Evolutionary conservation across 495 filamentous ascomycete species (phyloP).

Genomic region (Talaromyces nanjingensis): DNA sequence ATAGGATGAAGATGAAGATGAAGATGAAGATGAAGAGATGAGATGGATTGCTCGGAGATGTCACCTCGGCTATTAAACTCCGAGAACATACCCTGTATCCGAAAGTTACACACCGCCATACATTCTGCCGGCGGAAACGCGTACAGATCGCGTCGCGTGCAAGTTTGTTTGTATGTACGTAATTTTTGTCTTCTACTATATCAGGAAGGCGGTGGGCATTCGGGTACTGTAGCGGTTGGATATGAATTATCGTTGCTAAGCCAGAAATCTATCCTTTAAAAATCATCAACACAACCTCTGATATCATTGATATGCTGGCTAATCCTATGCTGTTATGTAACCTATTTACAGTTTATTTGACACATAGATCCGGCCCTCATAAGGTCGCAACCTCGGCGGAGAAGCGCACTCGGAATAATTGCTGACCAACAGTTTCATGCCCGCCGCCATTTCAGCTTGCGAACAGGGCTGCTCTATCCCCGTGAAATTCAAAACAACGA

Average conservation of each 20-base stretch:
- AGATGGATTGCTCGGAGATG: neutral
- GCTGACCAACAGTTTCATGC: neutral
- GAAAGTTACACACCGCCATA: too few species aligned
- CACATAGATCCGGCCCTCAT: conserved; percentile 8
- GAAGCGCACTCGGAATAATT: neutral
- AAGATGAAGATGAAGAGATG: neutral
- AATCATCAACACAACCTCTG: neutral
- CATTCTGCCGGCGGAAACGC: too few species aligned
- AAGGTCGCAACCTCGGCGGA: neutral
- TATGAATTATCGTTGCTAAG: neutral
- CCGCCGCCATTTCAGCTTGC: neutral
- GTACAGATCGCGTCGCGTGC: too few species aligned
- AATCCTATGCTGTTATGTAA: neutral
- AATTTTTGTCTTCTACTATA: too few species aligned
- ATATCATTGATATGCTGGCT: neutral
- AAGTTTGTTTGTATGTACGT: too few species aligned
- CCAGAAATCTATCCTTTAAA: neutral
- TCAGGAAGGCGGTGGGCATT: too few species aligned
- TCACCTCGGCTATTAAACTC: neutral
- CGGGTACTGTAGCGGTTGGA: neutral
- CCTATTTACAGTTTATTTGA: neutral
- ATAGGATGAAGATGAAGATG: neutral
- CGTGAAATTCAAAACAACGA: conserved; percentile 15
- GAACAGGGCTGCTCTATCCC: neutral
- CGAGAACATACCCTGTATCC: neutral